Conservation (phyloP, 768 basidiomycete species). For the Lactarius deliciosus region DNA sequence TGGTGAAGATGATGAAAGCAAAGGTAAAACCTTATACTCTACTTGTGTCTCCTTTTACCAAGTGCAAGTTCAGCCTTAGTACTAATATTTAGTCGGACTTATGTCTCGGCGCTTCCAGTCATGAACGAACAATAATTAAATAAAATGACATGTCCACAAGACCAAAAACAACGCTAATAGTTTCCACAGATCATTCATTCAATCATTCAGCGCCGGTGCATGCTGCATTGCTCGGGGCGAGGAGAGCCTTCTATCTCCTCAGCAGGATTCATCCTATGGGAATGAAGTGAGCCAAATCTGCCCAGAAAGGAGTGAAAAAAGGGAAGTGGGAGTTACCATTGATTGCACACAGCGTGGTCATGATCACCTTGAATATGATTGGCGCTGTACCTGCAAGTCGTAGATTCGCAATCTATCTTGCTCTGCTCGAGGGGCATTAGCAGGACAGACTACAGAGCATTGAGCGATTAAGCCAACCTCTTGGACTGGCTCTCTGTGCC, state of each 20-base stretch:
- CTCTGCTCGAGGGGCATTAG: conserved; percentile 2
- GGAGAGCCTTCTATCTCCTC: neutral
- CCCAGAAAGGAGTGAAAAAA: neutral
- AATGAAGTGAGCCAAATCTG: conserved; percentile 5
- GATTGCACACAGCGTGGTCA: neutral
- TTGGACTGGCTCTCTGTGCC: conserved; percentile 14
- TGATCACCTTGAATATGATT: conserved; percentile 13
- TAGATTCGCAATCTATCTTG: conserved; percentile 12
- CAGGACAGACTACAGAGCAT: too few species aligned
- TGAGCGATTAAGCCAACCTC: conserved; percentile 1
- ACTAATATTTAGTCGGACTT: neutral
- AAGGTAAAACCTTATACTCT: conserved; percentile 26
- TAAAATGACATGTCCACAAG: conserved; percentile 10
- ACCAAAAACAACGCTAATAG: neutral
- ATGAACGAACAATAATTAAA: conserved; percentile 5
- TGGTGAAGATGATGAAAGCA: conserved; percentile 6
- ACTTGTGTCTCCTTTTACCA: neutral
- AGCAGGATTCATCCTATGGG: conserved; percentile 15
- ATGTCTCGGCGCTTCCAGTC: neutral
- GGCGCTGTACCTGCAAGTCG: conserved; percentile 17
- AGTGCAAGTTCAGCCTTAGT: neutral
- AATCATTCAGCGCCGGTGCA: conserved; percentile 6
- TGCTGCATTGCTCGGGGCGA: conserved; percentile 15
- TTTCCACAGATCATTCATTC: conserved; percentile 4
- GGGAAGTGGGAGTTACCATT: conserved; percentile 13